Evolutionary conservation across 73 alveolate genomes (phyloP).

Genomic region (Paramecium biaurelia): DNA sequence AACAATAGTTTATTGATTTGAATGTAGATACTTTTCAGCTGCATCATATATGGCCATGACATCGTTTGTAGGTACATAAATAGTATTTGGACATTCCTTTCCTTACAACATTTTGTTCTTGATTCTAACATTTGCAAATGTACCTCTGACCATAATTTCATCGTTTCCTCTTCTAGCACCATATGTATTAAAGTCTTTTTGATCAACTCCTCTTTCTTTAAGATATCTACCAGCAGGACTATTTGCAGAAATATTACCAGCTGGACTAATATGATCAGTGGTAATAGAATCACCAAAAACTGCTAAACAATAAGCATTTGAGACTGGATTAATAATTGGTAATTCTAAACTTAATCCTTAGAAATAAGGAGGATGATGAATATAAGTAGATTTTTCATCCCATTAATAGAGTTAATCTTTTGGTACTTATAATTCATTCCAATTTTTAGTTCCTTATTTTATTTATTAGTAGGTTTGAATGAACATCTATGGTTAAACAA

Average conservation of each 20-base stretch:
- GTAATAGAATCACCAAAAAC: conserved; percentile 91
- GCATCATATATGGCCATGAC: conserved; percentile 83
- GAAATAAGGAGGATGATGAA: conserved; percentile 82
- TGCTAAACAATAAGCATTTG: conserved; percentile 77
- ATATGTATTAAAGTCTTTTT: conserved; percentile 84
- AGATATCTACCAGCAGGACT: conserved; percentile 88
- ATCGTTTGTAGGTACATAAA: conserved; percentile 80
- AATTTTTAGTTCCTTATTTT: conserved; percentile 69
- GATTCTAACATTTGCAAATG: conserved; percentile 88
- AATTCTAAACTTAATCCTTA: conserved; percentile 70
- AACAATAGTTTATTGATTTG: conserved; percentile 68
- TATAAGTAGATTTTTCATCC: conserved; percentile 73
- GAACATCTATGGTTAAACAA: conserved; percentile 75
- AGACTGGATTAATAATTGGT: conserved; percentile 60
- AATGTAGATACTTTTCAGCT: conserved; percentile 72
- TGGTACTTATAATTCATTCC: conserved; percentile 78
- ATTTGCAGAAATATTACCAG: conserved; percentile 87
- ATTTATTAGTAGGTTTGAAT: conserved; percentile 61
- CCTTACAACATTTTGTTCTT: conserved; percentile 73
- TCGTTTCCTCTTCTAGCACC: conserved; percentile 94
- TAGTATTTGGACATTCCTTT: conserved; percentile 81
- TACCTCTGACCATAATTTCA: conserved; percentile 90
- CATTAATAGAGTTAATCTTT: conserved; percentile 68
- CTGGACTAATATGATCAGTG: conserved; percentile 92
- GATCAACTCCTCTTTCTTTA: conserved; percentile 70